Conservation (phyloP, 306 rosid genomes). For the Datisca glomerata region DNA sequence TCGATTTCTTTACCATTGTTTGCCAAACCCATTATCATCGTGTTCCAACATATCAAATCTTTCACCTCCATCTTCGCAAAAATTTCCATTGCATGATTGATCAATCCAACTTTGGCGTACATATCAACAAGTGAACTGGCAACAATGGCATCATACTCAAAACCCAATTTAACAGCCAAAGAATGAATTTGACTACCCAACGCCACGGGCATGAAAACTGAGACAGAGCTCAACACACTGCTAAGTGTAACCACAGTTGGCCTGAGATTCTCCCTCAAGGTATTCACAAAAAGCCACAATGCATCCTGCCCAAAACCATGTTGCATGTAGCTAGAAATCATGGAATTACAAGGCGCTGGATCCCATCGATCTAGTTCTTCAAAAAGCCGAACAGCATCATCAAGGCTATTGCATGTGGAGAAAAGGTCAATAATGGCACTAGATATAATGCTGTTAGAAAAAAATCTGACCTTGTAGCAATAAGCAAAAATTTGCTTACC, state of each 20-base stretch:
- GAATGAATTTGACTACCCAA: constrained; percentile 58
- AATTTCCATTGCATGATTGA: constrained; percentile 39
- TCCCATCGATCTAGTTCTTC: constrained; percentile 44
- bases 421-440: constrained; percentile 77
- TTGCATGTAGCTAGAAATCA: constrained; percentile 65
- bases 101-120: constrained; percentile 58
- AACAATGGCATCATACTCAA: constrained; percentile 50
- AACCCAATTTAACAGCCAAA: constrained; percentile 51
- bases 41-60: constrained; percentile 80
- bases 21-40: constrained; percentile 53
- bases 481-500: constrained; percentile 70
- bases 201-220: constrained; percentile 37
- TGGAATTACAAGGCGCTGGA: constrained; percentile 50
- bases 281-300: constrained; percentile 35
- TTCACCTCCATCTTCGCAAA: constrained; percentile 30
- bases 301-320: constrained; percentile 43
- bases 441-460: constrained; percentile 55
- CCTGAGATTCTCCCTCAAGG: constrained; percentile 53
- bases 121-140: constrained; percentile 57
- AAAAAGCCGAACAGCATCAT: constrained; percentile 47
- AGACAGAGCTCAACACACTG: constrained; percentile 46
- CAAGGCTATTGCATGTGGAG: constrained; percentile 84
- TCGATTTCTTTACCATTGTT: constrained; percentile 34
- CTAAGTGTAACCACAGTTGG: constrained; percentile 63
- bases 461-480: constrained; percentile 63